Evolutionary conservation across 306 rosid genomes (phyloP).

Genomic region (Castanea sativa): DNA sequence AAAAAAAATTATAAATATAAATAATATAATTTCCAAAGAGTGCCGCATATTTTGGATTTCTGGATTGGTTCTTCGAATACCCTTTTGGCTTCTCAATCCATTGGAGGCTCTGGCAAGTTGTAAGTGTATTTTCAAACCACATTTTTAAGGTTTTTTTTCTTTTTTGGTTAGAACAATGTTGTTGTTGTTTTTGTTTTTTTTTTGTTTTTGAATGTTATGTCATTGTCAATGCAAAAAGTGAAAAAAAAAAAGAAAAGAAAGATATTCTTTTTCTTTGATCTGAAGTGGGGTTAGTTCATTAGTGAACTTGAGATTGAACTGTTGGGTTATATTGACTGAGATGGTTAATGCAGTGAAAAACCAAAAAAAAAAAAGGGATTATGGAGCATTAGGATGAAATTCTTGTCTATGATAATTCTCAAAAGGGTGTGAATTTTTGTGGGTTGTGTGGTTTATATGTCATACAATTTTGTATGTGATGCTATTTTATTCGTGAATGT

Average conservation of each 20-base stretch:
- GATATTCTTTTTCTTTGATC: constrained; percentile 5
- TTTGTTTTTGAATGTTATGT: neutral
- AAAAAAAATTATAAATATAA: too few relatives aligned
- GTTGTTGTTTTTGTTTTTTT: too few relatives aligned
- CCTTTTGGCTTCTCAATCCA: neutral
- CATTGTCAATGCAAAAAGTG: neutral
- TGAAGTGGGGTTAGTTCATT: neutral
- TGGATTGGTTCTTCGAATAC: neutral
- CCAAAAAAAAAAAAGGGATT: neutral
- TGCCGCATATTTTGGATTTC: neutral
- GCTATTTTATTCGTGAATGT: neutral
- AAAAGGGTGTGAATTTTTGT: constrained; percentile 1
- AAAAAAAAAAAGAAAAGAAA: neutral
- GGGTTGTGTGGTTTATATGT: neutral
- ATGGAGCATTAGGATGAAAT: neutral
- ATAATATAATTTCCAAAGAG: neutral
- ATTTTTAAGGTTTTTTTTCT: neutral
- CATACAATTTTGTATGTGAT: neutral
- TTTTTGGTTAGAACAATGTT: neutral
- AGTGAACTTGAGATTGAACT: constrained; percentile 12
- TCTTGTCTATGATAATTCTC: neutral
- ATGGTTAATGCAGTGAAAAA: neutral
- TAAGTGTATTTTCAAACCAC: constrained; percentile 10
- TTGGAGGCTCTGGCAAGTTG: neutral
- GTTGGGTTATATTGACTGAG: constrained; percentile 1